Conservation (phyloP, 179 eudicot genomes). For the Carnegiea gigantea region DNA sequence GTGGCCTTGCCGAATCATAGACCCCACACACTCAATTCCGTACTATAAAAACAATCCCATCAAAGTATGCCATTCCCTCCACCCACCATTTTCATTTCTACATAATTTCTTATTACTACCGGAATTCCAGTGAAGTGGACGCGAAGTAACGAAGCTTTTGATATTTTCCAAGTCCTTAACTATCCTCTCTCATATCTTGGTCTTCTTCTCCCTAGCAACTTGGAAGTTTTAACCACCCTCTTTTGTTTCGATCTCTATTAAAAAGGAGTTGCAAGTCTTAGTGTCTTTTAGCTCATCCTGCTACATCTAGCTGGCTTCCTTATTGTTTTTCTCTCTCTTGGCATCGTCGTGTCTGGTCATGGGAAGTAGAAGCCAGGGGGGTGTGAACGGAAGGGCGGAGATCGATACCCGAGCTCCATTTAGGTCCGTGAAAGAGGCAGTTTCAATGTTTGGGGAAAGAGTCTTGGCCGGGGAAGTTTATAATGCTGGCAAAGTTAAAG, state of each 20-base stretch:
- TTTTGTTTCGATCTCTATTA: neutral
- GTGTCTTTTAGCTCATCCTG: neutral
- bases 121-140: conserved; percentile 78
- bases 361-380: conserved; percentile 20
- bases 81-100: conserved; percentile 21
- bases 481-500: conserved; percentile 42
- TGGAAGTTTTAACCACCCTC: neutral
- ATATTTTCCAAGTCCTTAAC: neutral
- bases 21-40: neutral
- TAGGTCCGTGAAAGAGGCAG: conserved; percentile 77
- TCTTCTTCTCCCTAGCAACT: too few species aligned
- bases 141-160: conserved; percentile 72
- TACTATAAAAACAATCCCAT: neutral
- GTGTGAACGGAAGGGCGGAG: conserved; percentile 59
- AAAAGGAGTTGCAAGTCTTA: too few species aligned
- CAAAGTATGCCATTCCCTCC: too few species aligned
- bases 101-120: conserved; percentile 34
- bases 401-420: conserved; percentile 78
- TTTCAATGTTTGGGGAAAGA: conserved; percentile 67
- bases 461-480: conserved; percentile 64
- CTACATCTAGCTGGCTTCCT: neutral
- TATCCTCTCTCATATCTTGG: too few species aligned
- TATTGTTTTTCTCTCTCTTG: neutral
- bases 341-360: neutral
- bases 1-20: neutral